Evolutionary conservation across 306 rosid species (phyloP).

Genomic region (Purshia tridentata): DNA sequence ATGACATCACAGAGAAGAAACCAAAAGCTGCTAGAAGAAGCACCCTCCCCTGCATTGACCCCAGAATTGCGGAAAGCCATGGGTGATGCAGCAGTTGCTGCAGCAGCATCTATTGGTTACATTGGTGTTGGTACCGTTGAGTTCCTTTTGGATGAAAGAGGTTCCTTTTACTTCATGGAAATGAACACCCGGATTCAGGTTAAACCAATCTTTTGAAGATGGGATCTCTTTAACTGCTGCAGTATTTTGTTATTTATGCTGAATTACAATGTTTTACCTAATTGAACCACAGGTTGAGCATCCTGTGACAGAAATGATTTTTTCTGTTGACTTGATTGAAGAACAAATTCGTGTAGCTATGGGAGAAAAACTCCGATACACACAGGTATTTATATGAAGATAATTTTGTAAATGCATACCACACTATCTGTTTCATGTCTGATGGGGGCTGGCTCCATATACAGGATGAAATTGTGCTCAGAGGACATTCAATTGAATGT

Average conservation of each 20-base stretch:
- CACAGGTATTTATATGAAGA: slow-evolving; percentile 53
- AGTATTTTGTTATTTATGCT: not conserved
- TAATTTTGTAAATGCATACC: slow-evolving; percentile 17
- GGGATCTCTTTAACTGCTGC: not conserved
- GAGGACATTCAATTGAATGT: slow-evolving; percentile 97
- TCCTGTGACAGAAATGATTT: slow-evolving; percentile 99
- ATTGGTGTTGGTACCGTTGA: slow-evolving; percentile 94
- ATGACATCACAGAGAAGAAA: slow-evolving; percentile 64
- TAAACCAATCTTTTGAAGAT: slow-evolving; percentile 21
- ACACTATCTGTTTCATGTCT: slow-evolving; percentile 24
- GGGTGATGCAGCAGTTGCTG: slow-evolving; percentile 99
- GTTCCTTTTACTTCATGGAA: slow-evolving; percentile 99
- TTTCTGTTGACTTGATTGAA: slow-evolving; percentile 90
- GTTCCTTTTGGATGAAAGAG: slow-evolving; percentile 98
- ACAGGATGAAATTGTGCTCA: slow-evolving; percentile 90
- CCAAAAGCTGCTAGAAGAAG: slow-evolving; percentile 97
- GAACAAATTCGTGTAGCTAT: slow-evolving; percentile 93
- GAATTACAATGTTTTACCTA: not conserved
- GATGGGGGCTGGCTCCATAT: slow-evolving; percentile 19
- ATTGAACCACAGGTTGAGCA: slow-evolving; percentile 77
- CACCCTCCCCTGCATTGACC: slow-evolving; percentile 98
- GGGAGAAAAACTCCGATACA: slow-evolving; percentile 83
- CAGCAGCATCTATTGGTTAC: slow-evolving; percentile 98
- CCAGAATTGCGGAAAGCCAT: slow-evolving; percentile 90
- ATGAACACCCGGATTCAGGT: slow-evolving; percentile 99